Conservation (phyloP, 805 yeast species). For the Candida tammaniensis region DNA sequence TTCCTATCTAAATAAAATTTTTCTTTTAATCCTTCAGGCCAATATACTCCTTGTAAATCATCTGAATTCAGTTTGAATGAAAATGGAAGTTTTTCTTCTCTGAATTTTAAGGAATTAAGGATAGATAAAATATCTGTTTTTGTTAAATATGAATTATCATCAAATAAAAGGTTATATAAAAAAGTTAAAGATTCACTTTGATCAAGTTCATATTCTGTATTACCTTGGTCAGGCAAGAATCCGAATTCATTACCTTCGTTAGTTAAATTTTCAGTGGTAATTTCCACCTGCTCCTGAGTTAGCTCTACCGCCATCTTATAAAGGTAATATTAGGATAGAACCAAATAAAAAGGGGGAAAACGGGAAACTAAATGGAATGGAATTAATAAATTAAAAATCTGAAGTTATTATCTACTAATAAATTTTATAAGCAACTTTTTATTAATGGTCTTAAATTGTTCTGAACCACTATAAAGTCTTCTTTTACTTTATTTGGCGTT, state of each 20-base stretch:
- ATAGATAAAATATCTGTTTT: slow-evolving; percentile 35
- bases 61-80: slow-evolving; percentile 9
- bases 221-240: too few species aligned
- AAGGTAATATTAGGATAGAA: too few species aligned
- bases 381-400: too few species aligned
- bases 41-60: slow-evolving; percentile 36
- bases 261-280: not conserved
- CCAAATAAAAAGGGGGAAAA: too few species aligned
- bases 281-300: slow-evolving; percentile 1
- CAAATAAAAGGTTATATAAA: slow-evolving; percentile 37
- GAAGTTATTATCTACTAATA: too few species aligned
- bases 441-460: too few species aligned
- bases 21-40: slow-evolving; percentile 31
- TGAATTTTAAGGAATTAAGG: slow-evolving; percentile 31
- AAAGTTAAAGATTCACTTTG: slow-evolving; percentile 42
- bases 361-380: too few species aligned
- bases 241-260: too few species aligned
- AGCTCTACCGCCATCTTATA: slow-evolving; percentile 3
- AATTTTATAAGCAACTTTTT: too few species aligned
- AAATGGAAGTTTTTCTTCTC: slow-evolving; percentile 37
- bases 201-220: slow-evolving; percentile 34
- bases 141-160: slow-evolving; percentile 29
- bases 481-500: too few species aligned
- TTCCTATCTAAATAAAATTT: slow-evolving; percentile 32
- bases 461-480: too few species aligned